Evolutionary conservation across 805 yeast genomes (phyloP).

Genomic region (Debaryomyces maramus): DNA sequence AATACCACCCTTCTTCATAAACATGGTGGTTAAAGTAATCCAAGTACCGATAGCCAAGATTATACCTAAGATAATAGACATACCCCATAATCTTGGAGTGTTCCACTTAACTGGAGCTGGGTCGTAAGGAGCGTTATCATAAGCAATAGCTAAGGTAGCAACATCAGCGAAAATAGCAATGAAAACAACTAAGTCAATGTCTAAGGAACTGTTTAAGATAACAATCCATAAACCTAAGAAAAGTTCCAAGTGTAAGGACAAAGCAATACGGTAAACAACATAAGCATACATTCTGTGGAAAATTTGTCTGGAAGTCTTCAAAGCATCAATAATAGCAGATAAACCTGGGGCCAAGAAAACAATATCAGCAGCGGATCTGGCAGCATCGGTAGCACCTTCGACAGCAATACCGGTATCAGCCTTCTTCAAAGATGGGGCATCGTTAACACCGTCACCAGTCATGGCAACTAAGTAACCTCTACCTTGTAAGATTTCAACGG

Average conservation of each 20-base stretch:
- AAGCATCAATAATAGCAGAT: conserved; percentile 90
- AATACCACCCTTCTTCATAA: conserved; percentile 87
- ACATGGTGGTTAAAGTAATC: conserved; percentile 94
- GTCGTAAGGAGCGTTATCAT: conserved; percentile 95
- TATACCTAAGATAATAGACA: conserved; percentile 84
- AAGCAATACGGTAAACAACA: conserved; percentile 97
- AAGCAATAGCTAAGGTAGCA: conserved; percentile 96
- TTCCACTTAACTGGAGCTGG: conserved; percentile 95
- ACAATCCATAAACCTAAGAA: conserved; percentile 97
- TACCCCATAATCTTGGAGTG: conserved; percentile 96
- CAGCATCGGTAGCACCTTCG: conserved; percentile 97
- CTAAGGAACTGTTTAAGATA: conserved; percentile 79
- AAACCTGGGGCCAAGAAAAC: conserved; percentile 93
- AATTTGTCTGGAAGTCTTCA: conserved; percentile 92
- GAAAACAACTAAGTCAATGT: conserved; percentile 91
- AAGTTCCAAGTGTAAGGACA: conserved; percentile 90
- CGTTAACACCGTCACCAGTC: conserved; percentile 99
- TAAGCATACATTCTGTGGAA: conserved; percentile 99
- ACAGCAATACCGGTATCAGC: conserved; percentile 93
- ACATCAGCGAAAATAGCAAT: conserved; percentile 97
- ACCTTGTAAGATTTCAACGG: conserved; percentile 91
- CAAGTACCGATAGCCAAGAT: conserved; percentile 90
- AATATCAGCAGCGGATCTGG: conserved; percentile 95
- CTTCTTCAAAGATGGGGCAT: conserved; percentile 96
- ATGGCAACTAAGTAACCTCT: conserved; percentile 97